These are phyloP conservation scores for Fomitopsis schrenkii DNA, from an alignment of 1,284 basidiomycete species.

Conservation along the genomic window DNA sequence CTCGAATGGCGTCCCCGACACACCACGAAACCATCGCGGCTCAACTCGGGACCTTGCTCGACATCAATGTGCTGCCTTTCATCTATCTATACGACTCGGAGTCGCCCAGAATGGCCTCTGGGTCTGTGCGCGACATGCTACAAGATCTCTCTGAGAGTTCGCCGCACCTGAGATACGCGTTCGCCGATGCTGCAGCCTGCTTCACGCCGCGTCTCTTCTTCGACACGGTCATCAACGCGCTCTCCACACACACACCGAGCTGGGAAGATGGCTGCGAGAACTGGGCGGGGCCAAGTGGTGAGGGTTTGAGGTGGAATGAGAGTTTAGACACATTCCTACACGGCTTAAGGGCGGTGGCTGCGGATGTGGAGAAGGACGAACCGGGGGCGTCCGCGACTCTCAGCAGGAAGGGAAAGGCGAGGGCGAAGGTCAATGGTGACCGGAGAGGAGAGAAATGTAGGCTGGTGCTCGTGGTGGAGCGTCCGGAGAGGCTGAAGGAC, in stretches of 20 bases:
- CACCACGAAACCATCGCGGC: slow-evolving; percentile 22
- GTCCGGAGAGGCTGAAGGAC: slow-evolving; percentile 64
- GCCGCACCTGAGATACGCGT: slow-evolving; percentile 35
- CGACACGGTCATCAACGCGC: slow-evolving; percentile 58
- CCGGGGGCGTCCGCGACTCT: slow-evolving; percentile 13
- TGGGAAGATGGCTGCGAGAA: slow-evolving; percentile 62
- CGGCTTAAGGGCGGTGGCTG: slow-evolving; percentile 40
- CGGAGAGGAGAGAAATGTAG: slow-evolving; percentile 26
- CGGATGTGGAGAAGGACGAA: slow-evolving; percentile 21
- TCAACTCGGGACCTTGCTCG: slow-evolving; percentile 46
- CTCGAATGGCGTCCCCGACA: not conserved
- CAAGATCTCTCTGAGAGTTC: slow-evolving; percentile 20
- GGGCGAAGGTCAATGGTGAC: slow-evolving; percentile 26
- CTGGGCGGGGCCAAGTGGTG: slow-evolving; percentile 38
- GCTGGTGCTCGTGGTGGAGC: slow-evolving; percentile 64
- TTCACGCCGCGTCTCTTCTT: slow-evolving; percentile 65
- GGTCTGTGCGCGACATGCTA: slow-evolving; percentile 38
- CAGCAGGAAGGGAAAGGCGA: slow-evolving; percentile 28
- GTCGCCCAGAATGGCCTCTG: slow-evolving; percentile 42
- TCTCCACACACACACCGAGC: slow-evolving; percentile 48
- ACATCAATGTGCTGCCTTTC: slow-evolving; percentile 56
- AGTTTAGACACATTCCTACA: slow-evolving; percentile 68
- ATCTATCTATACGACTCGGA: slow-evolving; percentile 67
- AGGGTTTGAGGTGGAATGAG: slow-evolving; percentile 44
- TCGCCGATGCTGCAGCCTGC: slow-evolving; percentile 60